phyloP scores from a whole-genome alignment of 164 flowering plant genomes.

The Umbilicus rupestris region DNA sequence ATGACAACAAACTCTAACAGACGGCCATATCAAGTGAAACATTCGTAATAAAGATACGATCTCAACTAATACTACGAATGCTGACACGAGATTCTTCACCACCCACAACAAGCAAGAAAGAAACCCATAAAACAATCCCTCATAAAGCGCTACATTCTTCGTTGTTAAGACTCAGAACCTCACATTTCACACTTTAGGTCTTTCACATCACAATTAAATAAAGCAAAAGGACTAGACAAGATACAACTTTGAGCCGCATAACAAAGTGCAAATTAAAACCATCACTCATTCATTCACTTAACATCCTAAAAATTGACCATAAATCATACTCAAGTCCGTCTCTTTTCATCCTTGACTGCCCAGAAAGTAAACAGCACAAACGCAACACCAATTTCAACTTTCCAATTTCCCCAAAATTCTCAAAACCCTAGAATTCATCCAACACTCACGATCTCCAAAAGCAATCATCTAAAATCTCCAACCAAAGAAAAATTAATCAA shows the following conservation, averaged over 20 bases:
- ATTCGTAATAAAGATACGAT: neutral
- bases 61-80: neutral
- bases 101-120: slow-evolving; percentile 3
- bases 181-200: neutral
- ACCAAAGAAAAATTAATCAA: neutral
- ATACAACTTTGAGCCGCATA: slow-evolving; percentile 3
- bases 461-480: neutral
- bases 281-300: neutral
- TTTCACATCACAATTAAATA: neutral
- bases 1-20: neutral
- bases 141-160: neutral
- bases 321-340: neutral
- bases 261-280: neutral
- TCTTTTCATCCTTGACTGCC: neutral
- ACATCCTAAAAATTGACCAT: neutral
- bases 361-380: neutral
- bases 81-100: slow-evolving; percentile 4
- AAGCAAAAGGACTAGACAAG: slow-evolving; percentile 5
- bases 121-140: neutral
- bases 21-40: neutral
- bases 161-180: neutral
- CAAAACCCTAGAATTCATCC: neutral
- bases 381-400: neutral
- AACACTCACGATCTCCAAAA: too few relatives aligned
- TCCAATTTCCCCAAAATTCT: neutral